Percentiles rank a stretch among this genome's conserved stretches.
phyloP scores from a whole-genome alignment of 768 basidiomycete genomes.

The Sistotremastrum niveocremeum region DNA sequence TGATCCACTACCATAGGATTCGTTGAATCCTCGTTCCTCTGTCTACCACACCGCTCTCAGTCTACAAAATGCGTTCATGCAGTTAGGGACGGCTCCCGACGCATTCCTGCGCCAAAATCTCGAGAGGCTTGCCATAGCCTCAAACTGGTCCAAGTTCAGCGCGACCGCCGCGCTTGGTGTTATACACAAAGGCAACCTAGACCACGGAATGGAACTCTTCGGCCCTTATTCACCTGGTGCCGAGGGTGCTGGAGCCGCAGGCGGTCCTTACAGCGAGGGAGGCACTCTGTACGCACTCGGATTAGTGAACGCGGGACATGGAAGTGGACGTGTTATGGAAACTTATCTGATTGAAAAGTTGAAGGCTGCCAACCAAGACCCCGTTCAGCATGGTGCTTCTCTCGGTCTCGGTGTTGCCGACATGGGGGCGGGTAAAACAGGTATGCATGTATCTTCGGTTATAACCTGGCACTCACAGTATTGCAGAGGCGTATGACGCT shows the following conservation, averaged over 20 bases:
- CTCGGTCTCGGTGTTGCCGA: constrained; percentile 92
- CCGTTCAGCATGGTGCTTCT: constrained; percentile 95
- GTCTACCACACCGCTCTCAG: constrained; percentile 96
- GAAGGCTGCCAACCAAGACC: constrained; percentile 61
- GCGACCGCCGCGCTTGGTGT: constrained; percentile 95
- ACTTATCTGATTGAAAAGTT: constrained; percentile 71
- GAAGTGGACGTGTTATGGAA: constrained; percentile 51
- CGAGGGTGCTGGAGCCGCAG: constrained; percentile 53
- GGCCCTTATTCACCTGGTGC: constrained; percentile 87
- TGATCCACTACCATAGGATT: constrained; percentile 40
- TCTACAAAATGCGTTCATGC: constrained; percentile 94
- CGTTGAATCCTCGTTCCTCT: constrained; percentile 84
- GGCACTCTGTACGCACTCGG: constrained; percentile 94
- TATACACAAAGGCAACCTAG: constrained; percentile 93
- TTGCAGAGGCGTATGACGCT: constrained; percentile 81
- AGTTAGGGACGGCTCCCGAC: constrained; percentile 96
- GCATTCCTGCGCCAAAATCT: constrained; percentile 88
- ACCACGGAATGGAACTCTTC: constrained; percentile 84
- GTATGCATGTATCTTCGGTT: too few species aligned
- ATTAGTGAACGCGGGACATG: constrained; percentile 86
- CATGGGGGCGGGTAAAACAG: too few species aligned
- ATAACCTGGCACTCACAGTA: too few species aligned
- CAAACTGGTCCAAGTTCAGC: constrained; percentile 98
- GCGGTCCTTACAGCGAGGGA: constrained; percentile 85
- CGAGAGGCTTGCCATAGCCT: constrained; percentile 89